Conservation (phyloP, 352 stramenopile genomes). For the Discostella stelligera region DNA sequence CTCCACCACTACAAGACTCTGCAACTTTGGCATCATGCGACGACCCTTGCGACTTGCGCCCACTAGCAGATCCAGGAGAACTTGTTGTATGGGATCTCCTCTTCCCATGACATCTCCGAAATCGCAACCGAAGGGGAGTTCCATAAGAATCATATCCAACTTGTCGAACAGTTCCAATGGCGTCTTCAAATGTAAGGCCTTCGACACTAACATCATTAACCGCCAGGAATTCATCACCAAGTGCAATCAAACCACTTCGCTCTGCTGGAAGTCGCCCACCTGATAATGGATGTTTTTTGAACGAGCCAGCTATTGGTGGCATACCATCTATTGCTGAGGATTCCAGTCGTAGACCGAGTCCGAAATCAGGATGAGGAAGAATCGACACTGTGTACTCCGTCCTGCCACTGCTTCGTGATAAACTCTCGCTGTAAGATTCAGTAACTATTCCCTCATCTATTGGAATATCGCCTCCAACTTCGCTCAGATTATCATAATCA, state of each 20-base stretch:
- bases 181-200: constrained; percentile 74
- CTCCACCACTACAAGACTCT: constrained; percentile 12
- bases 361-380: constrained; percentile 78
- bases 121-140: constrained; percentile 59
- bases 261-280: constrained; percentile 76
- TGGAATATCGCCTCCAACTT: constrained; percentile 21
- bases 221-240: constrained; percentile 78
- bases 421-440: constrained; percentile 17
- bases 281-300: constrained; percentile 81
- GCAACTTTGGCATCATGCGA: neutral
- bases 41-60: neutral
- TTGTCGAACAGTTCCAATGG: constrained; percentile 75
- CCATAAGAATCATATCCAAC: constrained; percentile 65
- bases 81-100: constrained; percentile 3
- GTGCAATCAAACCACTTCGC: constrained; percentile 64
- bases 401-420: neutral
- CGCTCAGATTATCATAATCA: constrained; percentile 36
- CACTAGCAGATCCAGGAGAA: too few relatives aligned
- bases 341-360: constrained; percentile 78
- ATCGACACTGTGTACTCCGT: constrained; percentile 72
- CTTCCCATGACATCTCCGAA: constrained; percentile 48
- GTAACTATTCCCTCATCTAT: constrained; percentile 5
- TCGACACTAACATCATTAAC: constrained; percentile 77
- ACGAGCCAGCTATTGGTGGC: constrained; percentile 75
- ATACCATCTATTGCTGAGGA: constrained; percentile 62